Conservation (phyloP, 208 protist genomes). For the Giardia duodenalis region DNA sequence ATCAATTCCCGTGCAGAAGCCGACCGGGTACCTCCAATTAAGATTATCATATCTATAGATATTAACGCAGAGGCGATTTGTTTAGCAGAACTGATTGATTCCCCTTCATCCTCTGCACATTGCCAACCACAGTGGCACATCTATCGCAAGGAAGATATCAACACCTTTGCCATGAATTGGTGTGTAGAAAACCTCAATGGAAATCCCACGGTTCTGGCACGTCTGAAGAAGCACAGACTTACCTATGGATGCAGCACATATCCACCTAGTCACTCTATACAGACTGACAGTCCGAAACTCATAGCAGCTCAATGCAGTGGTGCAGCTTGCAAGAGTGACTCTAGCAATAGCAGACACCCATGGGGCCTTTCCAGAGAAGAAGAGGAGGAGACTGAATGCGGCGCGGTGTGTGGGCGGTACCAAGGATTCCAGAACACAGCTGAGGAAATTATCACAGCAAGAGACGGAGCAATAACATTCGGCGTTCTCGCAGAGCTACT, state of each 20-base stretch:
- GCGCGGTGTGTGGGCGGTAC: conserved; percentile 62
- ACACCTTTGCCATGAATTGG: conserved; percentile 75
- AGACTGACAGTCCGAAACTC: conserved; percentile 61
- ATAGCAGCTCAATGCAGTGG: conserved; percentile 63
- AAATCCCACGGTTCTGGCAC: background rate
- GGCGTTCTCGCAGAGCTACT: conserved; percentile 70
- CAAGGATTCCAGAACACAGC: conserved; percentile 67
- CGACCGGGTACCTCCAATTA: conserved; percentile 74
- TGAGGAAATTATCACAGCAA: conserved; percentile 72
- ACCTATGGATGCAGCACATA: conserved; percentile 7
- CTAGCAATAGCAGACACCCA: no score
- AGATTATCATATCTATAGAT: conserved; percentile 85
- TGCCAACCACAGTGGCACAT: background rate
- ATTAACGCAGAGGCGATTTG: conserved; percentile 88
- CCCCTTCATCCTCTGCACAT: conserved; percentile 45
- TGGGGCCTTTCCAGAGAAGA: conserved; percentile 63
- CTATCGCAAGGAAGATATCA: conserved; percentile 79
- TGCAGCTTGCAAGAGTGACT: conserved; percentile 79
- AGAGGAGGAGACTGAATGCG: conserved; percentile 45
- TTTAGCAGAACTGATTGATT: conserved; percentile 62
- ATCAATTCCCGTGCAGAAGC: conserved; percentile 57
- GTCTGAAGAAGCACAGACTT: background rate
- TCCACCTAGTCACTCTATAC: conserved; percentile 50
- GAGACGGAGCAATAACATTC: conserved; percentile 79
- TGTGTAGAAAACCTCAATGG: conserved; percentile 44